phyloP scores from a whole-genome alignment of 2,329 filamentous ascomycete genomes.

The Pseudogymnoascus sp. region DNA sequence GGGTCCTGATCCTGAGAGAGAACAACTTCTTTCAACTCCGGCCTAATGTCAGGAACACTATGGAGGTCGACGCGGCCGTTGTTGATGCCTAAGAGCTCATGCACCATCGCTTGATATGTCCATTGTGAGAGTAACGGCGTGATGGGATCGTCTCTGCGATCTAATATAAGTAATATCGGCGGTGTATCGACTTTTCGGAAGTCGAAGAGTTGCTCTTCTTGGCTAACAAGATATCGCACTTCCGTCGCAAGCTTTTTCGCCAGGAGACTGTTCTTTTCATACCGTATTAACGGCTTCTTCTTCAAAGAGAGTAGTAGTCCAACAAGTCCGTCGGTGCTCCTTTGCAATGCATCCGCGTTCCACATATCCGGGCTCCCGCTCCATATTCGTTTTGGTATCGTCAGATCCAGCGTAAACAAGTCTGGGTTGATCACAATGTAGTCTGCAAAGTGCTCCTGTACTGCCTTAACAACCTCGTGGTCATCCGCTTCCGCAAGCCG shows the following conservation, averaged over 20 bases:
- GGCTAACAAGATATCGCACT: constrained; percentile 83
- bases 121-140: constrained; percentile 93
- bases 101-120: constrained; percentile 99
- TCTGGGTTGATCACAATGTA: constrained; percentile 94
- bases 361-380: constrained; percentile 73
- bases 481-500: constrained; percentile 92
- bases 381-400: constrained; percentile 70
- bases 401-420: constrained; percentile 71
- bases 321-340: constrained; percentile 78
- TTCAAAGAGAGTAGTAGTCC: constrained; percentile 82
- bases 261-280: constrained; percentile 80
- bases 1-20: constrained; percentile 95
- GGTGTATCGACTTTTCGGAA: constrained; percentile 92
- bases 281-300: constrained; percentile 92
- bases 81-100: constrained; percentile 85
- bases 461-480: constrained; percentile 87
- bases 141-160: constrained; percentile 87
- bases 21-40: constrained; percentile 88
- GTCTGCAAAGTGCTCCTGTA: constrained; percentile 95
- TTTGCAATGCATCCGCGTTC: constrained; percentile 80
- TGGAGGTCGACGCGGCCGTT: constrained; percentile 91
- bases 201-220: constrained; percentile 94
- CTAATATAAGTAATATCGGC: constrained; percentile 81
- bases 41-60: constrained; percentile 71
- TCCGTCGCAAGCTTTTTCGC: constrained; percentile 91